Percentiles rank a stretch among this genome's conserved stretches.
Conservation (phyloP, 495 filamentous ascomycete species). For the Bacidia rubella region DNA sequence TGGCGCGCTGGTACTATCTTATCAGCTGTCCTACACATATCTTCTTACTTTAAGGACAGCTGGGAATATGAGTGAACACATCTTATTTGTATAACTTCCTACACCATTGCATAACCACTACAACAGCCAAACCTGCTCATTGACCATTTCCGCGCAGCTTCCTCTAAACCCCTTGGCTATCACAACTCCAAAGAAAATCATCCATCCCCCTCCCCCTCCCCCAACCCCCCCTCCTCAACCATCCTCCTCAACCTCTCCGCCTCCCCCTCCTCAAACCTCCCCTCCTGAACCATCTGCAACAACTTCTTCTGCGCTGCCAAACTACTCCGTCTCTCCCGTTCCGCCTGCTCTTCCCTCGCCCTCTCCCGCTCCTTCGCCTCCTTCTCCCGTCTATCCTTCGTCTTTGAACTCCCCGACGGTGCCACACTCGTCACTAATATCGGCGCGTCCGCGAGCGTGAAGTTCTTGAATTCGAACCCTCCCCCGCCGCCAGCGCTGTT, state of each 20-base stretch:
- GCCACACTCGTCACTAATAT: conserved; percentile 84
- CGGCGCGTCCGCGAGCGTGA: conserved; percentile 66
- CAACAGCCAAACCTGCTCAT: no score
- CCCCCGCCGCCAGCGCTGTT: conserved; percentile 15
- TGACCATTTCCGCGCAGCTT: neutral
- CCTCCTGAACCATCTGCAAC: neutral
- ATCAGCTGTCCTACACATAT: no score
- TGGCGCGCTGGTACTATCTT: no score
- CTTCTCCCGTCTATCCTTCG: conserved; percentile 77
- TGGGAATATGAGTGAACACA: no score
- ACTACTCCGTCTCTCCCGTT: neutral
- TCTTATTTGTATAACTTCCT: no score
- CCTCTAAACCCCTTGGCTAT: neutral
- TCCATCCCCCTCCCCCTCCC: neutral
- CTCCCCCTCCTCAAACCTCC: neutral
- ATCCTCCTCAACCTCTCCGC: neutral
- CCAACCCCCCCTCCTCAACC: neutral
- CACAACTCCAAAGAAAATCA: no score
- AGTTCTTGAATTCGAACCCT: conserved; percentile 74
- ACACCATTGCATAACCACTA: no score
- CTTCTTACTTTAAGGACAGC: no score
- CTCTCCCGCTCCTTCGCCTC: conserved; percentile 69
- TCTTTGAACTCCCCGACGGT: conserved; percentile 81
- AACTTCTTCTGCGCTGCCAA: neutral
- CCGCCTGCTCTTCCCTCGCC: conserved; percentile 31